Percentiles rank a stretch among this genome's conserved stretches.
phyloP scores from a whole-genome alignment of 169 alveolate species.

The Plasmodium relictum region DNA sequence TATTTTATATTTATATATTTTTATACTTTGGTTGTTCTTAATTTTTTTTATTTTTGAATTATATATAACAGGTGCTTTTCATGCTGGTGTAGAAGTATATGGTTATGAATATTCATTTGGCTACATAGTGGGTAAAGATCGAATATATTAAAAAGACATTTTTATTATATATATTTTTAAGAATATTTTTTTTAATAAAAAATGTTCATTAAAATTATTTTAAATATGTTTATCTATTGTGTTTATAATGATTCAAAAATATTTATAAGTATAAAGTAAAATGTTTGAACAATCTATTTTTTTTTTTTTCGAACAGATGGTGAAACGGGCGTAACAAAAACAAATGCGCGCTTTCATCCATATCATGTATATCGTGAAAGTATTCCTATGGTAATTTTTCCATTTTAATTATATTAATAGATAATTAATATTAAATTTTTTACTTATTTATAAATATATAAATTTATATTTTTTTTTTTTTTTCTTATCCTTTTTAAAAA shows the following conservation, averaged over 20 bases:
- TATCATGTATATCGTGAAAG: constrained; percentile 67
- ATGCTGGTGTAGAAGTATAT: constrained; percentile 87
- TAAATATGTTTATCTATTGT: background rate
- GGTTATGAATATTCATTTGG: constrained; percentile 85
- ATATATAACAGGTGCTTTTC: constrained; percentile 79
- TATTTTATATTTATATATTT: background rate
- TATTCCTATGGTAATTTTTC: constrained; percentile 46
- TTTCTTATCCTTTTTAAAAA: background rate
- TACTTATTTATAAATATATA: constrained; percentile 6
- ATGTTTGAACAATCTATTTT: background rate
- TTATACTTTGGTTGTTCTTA: background rate
- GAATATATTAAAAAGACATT: background rate
- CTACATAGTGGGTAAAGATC: constrained; percentile 42
- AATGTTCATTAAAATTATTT: background rate
- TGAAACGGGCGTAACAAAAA: constrained; percentile 61
- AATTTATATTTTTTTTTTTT: background rate
- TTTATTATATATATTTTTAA: background rate
- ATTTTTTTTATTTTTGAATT: background rate
- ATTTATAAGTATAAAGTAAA: background rate
- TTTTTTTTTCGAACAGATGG: constrained; percentile 17
- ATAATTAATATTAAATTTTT: background rate
- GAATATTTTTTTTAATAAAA: background rate
- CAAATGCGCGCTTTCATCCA: constrained; percentile 44
- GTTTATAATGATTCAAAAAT: no score
- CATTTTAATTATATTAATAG: background rate